Base-by-base conservation (phyloP, 2,329 filamentous ascomycete genomes). In the Colletotrichum sp. region DNA sequence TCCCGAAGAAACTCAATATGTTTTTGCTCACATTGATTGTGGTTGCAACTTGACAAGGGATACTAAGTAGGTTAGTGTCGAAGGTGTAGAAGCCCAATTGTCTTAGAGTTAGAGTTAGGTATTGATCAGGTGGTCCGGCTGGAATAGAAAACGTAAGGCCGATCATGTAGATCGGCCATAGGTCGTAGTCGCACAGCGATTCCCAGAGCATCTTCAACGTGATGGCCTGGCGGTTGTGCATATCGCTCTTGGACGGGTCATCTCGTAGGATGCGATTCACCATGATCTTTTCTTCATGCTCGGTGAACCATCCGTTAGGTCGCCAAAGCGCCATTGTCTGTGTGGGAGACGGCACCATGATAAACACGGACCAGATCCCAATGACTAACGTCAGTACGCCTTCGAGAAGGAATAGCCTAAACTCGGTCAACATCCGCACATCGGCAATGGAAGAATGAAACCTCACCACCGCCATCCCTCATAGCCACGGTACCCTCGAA, bases 251-350 rank as follows among this genome's bases (percentile, higher is more conserved):
- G 7, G 84, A 85, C 3, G 89, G 89, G 70, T 90, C 90, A 66
- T 92, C 89, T 4, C 89, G 86, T 3, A 84, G 81, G 18, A 88
- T 83, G 2, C 89, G 82, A 76, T 90, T 91, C 24, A 91, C 87
- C 66, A 91, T 86, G 67, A 91, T 91, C 75, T 85, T 85, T 74
- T 91, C 88, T 75, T 91, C 90, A 5, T 85, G 83, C 66, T 90
- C 86, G 4, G 80, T 88, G 78, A 91, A 91, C 87, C 89, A 91
- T 1, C 89, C 89, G 24, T 87, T 84, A 18, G 86, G 86, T 29
- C 87, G 83, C 72, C 85, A 87, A 82, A 83, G 86, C 12, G 83
- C 84, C 47, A 83, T 85, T 0, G 87, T 88, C 73, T 82, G 78
- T 1, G 80, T 82, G 8, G 80, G 79, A 1, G 78, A 79, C 1